Evolutionary conservation across 176 grass and related monocot species (phyloP).

Genomic region (Cenchrus americanus): DNA sequence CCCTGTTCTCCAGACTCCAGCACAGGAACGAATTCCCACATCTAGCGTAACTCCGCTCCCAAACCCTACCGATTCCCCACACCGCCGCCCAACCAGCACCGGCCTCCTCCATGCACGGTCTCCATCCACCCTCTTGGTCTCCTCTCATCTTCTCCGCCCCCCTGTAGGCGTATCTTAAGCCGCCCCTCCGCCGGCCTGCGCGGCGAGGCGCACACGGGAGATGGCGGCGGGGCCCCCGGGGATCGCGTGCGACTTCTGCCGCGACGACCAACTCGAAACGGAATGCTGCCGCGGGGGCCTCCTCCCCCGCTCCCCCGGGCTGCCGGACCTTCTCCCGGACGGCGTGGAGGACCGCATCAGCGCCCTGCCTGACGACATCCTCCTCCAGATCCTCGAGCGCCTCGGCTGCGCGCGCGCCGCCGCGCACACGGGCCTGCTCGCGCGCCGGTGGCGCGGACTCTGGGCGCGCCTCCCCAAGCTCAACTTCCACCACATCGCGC

Average conservation of each 20-base stretch:
- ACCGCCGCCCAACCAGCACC: too few relatives aligned
- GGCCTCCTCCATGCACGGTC: too few relatives aligned
- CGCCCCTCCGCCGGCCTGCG: too few relatives aligned
- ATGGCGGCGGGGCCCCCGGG: too few relatives aligned
- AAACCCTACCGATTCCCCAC: too few relatives aligned
- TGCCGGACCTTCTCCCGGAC: not conserved
- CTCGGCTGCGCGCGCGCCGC: constrained; percentile 18
- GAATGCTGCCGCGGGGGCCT: not conserved
- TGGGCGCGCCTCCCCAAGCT: not conserved
- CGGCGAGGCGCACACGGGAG: too few relatives aligned
- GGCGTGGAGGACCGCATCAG: constrained; percentile 14
- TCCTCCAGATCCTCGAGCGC: not conserved
- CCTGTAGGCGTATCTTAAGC: too few relatives aligned
- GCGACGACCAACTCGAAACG: not conserved
- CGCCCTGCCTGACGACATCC: constrained; percentile 4
- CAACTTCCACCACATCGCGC: not conserved
- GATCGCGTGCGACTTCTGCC: not conserved
- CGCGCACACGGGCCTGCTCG: constrained; percentile 2
- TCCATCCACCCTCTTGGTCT: too few relatives aligned
- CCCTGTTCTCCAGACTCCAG: too few relatives aligned
- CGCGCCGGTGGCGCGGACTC: constrained; percentile 24
- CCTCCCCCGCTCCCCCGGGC: not conserved
- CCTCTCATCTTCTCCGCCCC: not conserved
- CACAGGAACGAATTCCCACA: too few relatives aligned
- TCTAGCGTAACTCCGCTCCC: too few relatives aligned